These are phyloP conservation scores for Teunomyces panamensis DNA, from an alignment of 805 yeast species.

Conservation along the genomic window DNA sequence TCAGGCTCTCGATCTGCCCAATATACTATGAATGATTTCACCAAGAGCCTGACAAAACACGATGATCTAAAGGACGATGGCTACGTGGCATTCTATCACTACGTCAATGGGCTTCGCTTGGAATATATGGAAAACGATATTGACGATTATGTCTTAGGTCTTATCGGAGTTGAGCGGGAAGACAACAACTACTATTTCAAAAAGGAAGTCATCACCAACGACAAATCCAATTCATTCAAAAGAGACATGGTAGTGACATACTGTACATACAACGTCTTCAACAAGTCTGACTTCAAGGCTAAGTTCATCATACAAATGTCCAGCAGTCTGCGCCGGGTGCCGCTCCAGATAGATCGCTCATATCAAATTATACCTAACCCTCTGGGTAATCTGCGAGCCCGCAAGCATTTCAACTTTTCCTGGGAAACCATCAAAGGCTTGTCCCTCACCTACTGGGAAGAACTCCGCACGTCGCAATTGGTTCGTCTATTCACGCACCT, in stretches of 20 bases:
- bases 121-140: constrained; percentile 19
- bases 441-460: constrained; percentile 49
- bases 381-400: neutral
- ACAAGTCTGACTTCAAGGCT: constrained; percentile 71
- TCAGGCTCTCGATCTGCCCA: constrained; percentile 28
- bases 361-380: constrained; percentile 24
- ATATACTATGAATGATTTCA: constrained; percentile 28
- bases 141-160: constrained; percentile 26
- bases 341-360: constrained; percentile 34
- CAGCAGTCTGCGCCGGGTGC: constrained; percentile 9
- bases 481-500: constrained; percentile 54
- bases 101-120: constrained; percentile 32
- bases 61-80: constrained; percentile 32
- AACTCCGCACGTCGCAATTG: constrained; percentile 55
- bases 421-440: constrained; percentile 14
- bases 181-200: constrained; percentile 16
- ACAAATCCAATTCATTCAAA: constrained; percentile 11
- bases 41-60: constrained; percentile 5
- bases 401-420: neutral
- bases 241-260: constrained; percentile 46
- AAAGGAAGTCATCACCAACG: constrained; percentile 6
- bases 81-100: constrained; percentile 39
- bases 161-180: constrained; percentile 24
- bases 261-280: constrained; percentile 72
- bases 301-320: constrained; percentile 38